Percentiles rank a stretch among this genome's conserved stretches.
Conservation (phyloP, 352 stramenopile genomes). For the Globisporangium cederbergense region DNA sequence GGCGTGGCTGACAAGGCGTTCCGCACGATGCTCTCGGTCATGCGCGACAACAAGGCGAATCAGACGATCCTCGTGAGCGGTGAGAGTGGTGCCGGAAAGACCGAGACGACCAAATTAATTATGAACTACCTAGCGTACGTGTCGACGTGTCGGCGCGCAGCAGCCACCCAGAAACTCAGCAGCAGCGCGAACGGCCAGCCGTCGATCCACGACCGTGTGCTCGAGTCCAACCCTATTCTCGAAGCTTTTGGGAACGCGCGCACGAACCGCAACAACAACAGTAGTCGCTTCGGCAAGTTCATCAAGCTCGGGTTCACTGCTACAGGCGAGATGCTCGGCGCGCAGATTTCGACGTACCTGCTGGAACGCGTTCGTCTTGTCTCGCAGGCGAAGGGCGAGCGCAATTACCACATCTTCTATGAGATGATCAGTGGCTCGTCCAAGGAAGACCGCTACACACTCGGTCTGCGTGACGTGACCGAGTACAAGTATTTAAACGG, state of each 20-base stretch:
- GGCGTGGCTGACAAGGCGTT: conserved; percentile 81
- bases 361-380: conserved; percentile 95
- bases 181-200: conserved; percentile 24
- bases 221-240: conserved; percentile 95
- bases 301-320: conserved; percentile 91
- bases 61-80: conserved; percentile 96
- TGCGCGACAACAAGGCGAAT: conserved; percentile 45
- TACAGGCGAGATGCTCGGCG: conserved; percentile 75
- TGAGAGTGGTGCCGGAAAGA: conserved; percentile 95
- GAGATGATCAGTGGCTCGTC: conserved; percentile 88
- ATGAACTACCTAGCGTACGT: conserved; percentile 95
- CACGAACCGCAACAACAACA: conserved; percentile 97
- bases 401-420: conserved; percentile 99
- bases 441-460: conserved; percentile 39
- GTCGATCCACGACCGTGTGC: conserved; percentile 81
- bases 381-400: conserved; percentile 90
- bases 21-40: conserved; percentile 72
- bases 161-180: conserved; percentile 5
- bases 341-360: conserved; percentile 90
- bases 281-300: conserved; percentile 95
- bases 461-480: conserved; percentile 42
- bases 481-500: conserved; percentile 87
- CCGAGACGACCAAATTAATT: conserved; percentile 96
- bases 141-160: conserved; percentile 35
- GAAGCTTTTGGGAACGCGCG: conserved; percentile 95